These are phyloP conservation scores for Aureobasidium sp. DNA, from an alignment of 2,329 filamentous ascomycete species.

Conservation along the genomic window DNA sequence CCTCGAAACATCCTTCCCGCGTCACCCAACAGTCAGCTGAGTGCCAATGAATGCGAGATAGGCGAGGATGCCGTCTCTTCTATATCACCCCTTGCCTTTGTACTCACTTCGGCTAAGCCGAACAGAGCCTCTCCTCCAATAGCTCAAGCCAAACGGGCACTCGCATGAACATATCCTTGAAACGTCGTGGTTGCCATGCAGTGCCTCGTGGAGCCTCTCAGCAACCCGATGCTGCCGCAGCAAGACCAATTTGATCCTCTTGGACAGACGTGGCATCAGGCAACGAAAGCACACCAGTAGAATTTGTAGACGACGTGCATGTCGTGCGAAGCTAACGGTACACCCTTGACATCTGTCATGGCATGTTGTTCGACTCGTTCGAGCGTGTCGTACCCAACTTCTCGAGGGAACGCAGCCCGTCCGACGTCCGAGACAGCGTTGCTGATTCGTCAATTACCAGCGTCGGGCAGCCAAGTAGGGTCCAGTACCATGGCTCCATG, in stretches of 20 bases:
- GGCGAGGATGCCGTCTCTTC: not conserved
- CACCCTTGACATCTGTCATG: constrained; percentile 8
- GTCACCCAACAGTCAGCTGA: constrained; percentile 9
- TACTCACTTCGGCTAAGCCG: constrained; percentile 6
- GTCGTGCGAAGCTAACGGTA: constrained; percentile 8
- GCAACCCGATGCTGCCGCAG: not conserved
- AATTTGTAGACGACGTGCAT: not conserved
- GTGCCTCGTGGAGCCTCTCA: constrained; percentile 1
- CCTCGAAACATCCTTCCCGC: constrained; percentile 3
- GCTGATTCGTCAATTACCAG: constrained; percentile 8
- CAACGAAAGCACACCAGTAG: not conserved
- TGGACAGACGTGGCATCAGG: not conserved
- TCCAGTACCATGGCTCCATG: constrained; percentile 5
- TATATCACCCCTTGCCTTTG: constrained; percentile 6
- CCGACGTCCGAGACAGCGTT: not conserved
- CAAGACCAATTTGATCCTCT: not conserved
- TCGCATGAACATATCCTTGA: constrained; percentile 3
- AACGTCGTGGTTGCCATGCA: constrained; percentile 9
- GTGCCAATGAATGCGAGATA: constrained; percentile 8
- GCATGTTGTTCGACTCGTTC: not conserved
- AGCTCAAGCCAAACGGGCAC: not conserved
- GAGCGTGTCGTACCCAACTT: constrained; percentile 1
- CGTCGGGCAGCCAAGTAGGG: constrained; percentile 9
- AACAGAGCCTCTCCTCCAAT: not conserved
- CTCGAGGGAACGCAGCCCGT: constrained; percentile 3